These are phyloP conservation scores for Gyromitra esculenta DNA, from an alignment of 2,329 filamentous ascomycete genomes.

Conservation along the genomic window DNA sequence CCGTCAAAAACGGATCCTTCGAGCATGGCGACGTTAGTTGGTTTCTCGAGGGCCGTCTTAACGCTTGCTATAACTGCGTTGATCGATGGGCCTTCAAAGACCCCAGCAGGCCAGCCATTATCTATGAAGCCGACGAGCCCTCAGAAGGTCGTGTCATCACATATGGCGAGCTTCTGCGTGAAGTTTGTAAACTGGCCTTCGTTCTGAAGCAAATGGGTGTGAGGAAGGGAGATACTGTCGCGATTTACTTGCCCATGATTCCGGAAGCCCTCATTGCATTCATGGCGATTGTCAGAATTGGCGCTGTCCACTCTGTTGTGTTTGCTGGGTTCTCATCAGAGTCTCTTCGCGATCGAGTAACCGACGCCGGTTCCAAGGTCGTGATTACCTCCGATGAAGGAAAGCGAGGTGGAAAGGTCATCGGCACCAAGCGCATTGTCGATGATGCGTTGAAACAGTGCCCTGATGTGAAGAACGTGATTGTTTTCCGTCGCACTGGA, in stretches of 20 bases:
- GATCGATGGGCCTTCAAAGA: constrained; percentile 96
- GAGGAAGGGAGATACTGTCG: constrained; percentile 95
- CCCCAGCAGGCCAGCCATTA: constrained; percentile 92
- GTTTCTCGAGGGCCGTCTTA: constrained; percentile 93
- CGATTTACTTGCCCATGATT: constrained; percentile 98
- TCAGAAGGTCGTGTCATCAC: constrained; percentile 87
- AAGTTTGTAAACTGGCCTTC: constrained; percentile 88
- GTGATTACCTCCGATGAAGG: constrained; percentile 98
- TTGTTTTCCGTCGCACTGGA: constrained; percentile 95
- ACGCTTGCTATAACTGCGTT: constrained; percentile 96
- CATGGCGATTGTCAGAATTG: constrained; percentile 89
- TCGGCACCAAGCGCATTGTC: constrained; percentile 98
- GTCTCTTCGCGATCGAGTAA: constrained; percentile 91
- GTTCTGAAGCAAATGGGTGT: constrained; percentile 95
- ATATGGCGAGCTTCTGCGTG: constrained; percentile 89
- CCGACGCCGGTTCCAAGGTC: constrained; percentile 89
- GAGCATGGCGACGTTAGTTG: constrained; percentile 84
- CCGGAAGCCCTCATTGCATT: constrained; percentile 92
- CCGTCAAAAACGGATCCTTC: constrained; percentile 81
- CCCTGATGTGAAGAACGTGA: constrained; percentile 81
- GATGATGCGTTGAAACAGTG: constrained; percentile 97
- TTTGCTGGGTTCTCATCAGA: constrained; percentile 98
- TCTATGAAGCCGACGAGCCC: constrained; percentile 97
- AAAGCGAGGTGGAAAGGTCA: constrained; percentile 95
- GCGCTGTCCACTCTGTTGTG: constrained; percentile 94